Percentiles rank a stretch among this genome's conserved stretches.
Conservation (phyloP, 371 early-diverging fungal genomes). For the Actinomortierella wolfii region DNA sequence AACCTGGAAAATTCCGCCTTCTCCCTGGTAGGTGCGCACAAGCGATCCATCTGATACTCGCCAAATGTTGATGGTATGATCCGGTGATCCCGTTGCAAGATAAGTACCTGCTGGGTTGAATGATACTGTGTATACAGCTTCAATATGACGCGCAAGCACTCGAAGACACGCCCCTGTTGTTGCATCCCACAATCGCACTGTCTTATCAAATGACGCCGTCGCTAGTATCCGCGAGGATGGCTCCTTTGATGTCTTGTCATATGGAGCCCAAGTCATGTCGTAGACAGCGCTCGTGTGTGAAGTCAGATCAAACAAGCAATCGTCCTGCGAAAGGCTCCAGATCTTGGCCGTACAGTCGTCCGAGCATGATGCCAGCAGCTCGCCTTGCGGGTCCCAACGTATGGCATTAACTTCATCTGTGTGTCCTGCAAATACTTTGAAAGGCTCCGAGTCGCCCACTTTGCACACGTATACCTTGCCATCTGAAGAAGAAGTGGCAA, state of each 20-base stretch:
- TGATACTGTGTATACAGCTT: slow-evolving; percentile 84
- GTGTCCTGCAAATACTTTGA: slow-evolving; percentile 79
- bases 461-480: slow-evolving; percentile 81
- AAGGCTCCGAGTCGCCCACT: slow-evolving; percentile 66
- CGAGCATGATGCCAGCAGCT: slow-evolving; percentile 87
- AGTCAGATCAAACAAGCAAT: slow-evolving; percentile 58
- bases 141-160: slow-evolving; percentile 73
- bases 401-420: slow-evolving; percentile 88
- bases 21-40: slow-evolving; percentile 67
- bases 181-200: slow-evolving; percentile 91
- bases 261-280: slow-evolving; percentile 45
- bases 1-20: slow-evolving; percentile 80
- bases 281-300: slow-evolving; percentile 24
- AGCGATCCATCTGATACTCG: slow-evolving; percentile 68
- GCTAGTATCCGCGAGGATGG: slow-evolving; percentile 55
- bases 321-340: slow-evolving; percentile 79
- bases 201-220: slow-evolving; percentile 91
- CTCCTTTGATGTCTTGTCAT: slow-evolving; percentile 39
- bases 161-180: slow-evolving; percentile 72
- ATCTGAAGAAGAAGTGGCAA: slow-evolving; percentile 92
- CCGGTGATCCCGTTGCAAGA: slow-evolving; percentile 89
- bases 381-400: slow-evolving; percentile 84
- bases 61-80: slow-evolving; percentile 84
- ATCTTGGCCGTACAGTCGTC: slow-evolving; percentile 90
- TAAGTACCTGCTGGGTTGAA: slow-evolving; percentile 86